Percentiles rank a stretch among this genome's conserved stretches.
phyloP scores from a whole-genome alignment of 2,329 filamentous ascomycete species.

The Scytalidium lignicola region DNA sequence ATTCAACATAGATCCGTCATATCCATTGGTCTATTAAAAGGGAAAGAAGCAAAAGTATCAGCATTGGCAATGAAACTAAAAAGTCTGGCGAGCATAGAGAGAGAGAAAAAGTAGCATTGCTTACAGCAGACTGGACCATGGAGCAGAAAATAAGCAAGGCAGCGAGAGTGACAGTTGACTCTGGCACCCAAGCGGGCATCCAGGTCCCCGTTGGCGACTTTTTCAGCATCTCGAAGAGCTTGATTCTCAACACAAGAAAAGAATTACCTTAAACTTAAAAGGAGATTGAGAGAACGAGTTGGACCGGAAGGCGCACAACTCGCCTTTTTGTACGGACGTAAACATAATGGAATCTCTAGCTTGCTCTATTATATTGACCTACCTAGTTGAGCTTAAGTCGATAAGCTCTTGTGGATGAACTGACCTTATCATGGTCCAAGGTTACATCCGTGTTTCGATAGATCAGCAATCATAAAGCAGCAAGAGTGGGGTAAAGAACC shows the following conservation, averaged over 20 bases:
- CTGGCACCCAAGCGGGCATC: slow-evolving; percentile 41
- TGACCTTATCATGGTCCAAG: neutral
- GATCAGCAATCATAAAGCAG: neutral
- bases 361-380: neutral
- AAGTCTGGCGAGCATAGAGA: too few species aligned
- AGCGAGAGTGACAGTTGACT: slow-evolving; percentile 34
- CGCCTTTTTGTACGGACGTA: too few species aligned
- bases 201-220: slow-evolving; percentile 37
- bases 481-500: slow-evolving; percentile 20
- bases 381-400: slow-evolving; percentile 1
- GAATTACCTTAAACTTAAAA: too few species aligned
- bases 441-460: neutral
- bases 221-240: slow-evolving; percentile 26
- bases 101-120: too few species aligned
- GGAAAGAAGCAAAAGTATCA: slow-evolving; percentile 5
- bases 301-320: too few species aligned
- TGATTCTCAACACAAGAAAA: slow-evolving; percentile 2
- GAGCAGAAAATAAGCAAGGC: slow-evolving; percentile 38
- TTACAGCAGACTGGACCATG: slow-evolving; percentile 38
- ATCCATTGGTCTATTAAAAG: slow-evolving; percentile 14
- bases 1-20: slow-evolving; percentile 31
- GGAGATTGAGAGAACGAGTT: too few species aligned
- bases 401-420: slow-evolving; percentile 4
- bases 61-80: neutral
- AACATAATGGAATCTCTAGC: too few species aligned